phyloP scores from a whole-genome alignment of 2,329 filamentous ascomycete species.

The Chaetomium olivaceum region DNA sequence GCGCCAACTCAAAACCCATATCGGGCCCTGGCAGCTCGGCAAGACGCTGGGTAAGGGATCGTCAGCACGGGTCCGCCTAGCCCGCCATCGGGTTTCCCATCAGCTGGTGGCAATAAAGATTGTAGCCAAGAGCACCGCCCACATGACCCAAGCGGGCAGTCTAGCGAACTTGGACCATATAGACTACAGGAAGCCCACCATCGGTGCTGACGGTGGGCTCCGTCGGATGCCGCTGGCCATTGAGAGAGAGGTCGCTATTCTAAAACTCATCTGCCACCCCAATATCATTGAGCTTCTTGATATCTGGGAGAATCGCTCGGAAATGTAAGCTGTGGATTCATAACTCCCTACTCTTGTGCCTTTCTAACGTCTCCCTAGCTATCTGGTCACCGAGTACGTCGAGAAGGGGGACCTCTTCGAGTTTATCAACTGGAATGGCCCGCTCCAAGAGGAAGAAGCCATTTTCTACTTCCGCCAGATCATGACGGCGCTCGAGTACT shows the following conservation, averaged over 20 bases:
- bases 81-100: conserved; percentile 74
- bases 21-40: conserved; percentile 92
- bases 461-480: conserved; percentile 90
- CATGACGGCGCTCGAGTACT: conserved; percentile 87
- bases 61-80: conserved; percentile 82
- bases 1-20: conserved; percentile 62
- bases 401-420: conserved; percentile 78
- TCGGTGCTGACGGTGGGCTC: conserved; percentile 53
- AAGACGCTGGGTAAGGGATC: conserved; percentile 87
- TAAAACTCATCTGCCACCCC: conserved; percentile 93
- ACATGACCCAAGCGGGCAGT: conserved; percentile 81
- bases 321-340: conserved; percentile 66
- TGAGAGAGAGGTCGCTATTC: conserved; percentile 92
- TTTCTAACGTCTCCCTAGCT: conserved; percentile 53
- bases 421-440: conserved; percentile 73
- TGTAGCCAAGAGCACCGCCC: conserved; percentile 78
- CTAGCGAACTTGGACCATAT: conserved; percentile 78
- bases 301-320: conserved; percentile 95
- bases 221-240: conserved; percentile 82
- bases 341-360: not conserved
- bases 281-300: conserved; percentile 95
- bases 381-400: conserved; percentile 91
- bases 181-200: conserved; percentile 58
- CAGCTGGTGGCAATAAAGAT: conserved; percentile 94
- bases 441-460: conserved; percentile 76